Percentiles rank a stretch among this genome's conserved stretches.
phyloP scores from a whole-genome alignment of 257 asterid genomes.

The Nicotiana undulata region DNA sequence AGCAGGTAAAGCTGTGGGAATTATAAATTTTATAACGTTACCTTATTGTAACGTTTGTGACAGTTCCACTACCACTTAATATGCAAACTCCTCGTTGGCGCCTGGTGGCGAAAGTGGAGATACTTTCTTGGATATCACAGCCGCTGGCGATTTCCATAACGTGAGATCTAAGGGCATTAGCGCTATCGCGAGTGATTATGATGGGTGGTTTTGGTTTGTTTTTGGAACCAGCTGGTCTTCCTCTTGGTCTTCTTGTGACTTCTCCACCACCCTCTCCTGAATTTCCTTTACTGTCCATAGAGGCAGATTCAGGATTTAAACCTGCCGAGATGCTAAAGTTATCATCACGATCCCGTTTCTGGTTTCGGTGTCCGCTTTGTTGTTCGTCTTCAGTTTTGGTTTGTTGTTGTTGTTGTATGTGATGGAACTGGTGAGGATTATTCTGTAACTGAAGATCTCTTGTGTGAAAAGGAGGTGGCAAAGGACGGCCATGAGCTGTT shows the following conservation, averaged over 20 bases:
- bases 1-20: neutral
- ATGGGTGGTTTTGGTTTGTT: constrained; percentile 92
- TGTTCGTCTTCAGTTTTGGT: constrained; percentile 43
- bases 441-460: constrained; percentile 64
- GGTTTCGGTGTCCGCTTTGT: constrained; percentile 26
- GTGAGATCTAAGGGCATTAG: constrained; percentile 84
- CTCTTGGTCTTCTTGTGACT: constrained; percentile 56
- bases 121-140: constrained; percentile 75
- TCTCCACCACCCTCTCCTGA: constrained; percentile 27
- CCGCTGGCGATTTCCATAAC: constrained; percentile 70
- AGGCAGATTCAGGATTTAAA: constrained; percentile 1
- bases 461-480: constrained; percentile 75
- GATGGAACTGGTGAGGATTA: constrained; percentile 29
- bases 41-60: constrained; percentile 46
- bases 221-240: constrained; percentile 83
- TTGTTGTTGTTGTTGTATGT: constrained; percentile 28
- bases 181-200: constrained; percentile 84
- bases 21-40: neutral
- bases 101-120: constrained; percentile 65
- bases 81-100: constrained; percentile 86
- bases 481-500: constrained; percentile 64
- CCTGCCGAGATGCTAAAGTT: constrained; percentile 13
- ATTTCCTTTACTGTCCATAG: constrained; percentile 1
- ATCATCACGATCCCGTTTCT: constrained; percentile 48
- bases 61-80: constrained; percentile 76